phyloP scores from a whole-genome alignment of 2,329 filamentous ascomycete species.

The Fusarium sp. region DNA sequence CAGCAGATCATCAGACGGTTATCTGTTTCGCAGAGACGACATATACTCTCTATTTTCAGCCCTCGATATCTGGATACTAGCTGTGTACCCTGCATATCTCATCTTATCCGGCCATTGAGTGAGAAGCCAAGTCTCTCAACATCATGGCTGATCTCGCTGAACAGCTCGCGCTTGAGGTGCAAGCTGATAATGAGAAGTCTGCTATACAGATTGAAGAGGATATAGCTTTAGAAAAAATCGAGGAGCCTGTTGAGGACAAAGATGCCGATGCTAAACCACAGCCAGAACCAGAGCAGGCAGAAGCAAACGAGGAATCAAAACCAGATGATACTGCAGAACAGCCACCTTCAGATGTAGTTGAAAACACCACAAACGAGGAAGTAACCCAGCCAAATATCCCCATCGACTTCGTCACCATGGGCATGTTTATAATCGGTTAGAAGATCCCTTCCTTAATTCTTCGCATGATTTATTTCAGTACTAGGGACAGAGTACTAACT shows the following conservation, averaged over 20 bases:
- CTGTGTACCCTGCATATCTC: neutral
- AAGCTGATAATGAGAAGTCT: conserved; percentile 7
- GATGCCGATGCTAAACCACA: neutral
- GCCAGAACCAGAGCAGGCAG: neutral
- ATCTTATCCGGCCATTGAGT: neutral
- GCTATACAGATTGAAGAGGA: conserved; percentile 6
- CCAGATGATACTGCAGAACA: conserved; percentile 17
- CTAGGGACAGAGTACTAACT: conserved; percentile 19
- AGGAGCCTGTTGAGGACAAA: conserved; percentile 19
- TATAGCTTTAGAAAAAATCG: conserved; percentile 15
- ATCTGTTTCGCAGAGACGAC: neutral
- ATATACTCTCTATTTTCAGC: neutral
- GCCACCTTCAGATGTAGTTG: neutral
- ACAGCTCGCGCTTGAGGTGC: conserved; percentile 15
- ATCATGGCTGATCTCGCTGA: conserved; percentile 28
- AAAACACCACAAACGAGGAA: neutral
- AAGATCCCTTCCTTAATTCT: neutral
- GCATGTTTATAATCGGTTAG: conserved; percentile 80
- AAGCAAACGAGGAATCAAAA: conserved; percentile 1
- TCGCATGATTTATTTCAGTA: neutral
- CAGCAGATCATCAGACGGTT: neutral
- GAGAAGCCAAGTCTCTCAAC: conserved; percentile 1
- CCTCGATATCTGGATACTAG: neutral
- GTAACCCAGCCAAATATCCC: conserved; percentile 11
- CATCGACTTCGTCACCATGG: conserved; percentile 75